Evolutionary conservation across 805 yeast genomes (phyloP).

Genomic region (Kluyveromyces dobzhanskii): DNA sequence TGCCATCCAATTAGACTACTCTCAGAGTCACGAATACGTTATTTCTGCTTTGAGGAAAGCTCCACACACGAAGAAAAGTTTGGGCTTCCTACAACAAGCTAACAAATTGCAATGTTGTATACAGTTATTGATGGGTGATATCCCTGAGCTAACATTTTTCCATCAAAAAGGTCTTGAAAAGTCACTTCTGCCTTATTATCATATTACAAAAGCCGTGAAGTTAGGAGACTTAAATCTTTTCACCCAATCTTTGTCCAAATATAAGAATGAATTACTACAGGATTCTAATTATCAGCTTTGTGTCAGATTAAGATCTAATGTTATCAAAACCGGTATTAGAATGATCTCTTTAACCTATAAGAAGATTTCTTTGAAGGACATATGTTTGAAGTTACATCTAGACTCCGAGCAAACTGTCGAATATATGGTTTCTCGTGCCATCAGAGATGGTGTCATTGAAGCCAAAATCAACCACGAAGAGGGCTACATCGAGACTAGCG

Average conservation of each 20-base stretch:
- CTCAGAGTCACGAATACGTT: slow-evolving; percentile 81
- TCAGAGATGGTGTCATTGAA: slow-evolving; percentile 94
- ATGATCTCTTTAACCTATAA: slow-evolving; percentile 87
- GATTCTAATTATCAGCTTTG: slow-evolving; percentile 84
- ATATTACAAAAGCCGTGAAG: slow-evolving; percentile 85
- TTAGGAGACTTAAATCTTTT: slow-evolving; percentile 82
- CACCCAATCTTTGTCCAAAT: slow-evolving; percentile 56
- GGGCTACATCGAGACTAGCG: slow-evolving; percentile 88
- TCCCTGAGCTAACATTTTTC: slow-evolving; percentile 83
- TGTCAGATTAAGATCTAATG: slow-evolving; percentile 87
- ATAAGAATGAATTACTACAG: slow-evolving; percentile 50
- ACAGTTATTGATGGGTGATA: slow-evolving; percentile 92
- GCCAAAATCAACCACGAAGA: slow-evolving; percentile 85
- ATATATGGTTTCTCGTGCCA: slow-evolving; percentile 93
- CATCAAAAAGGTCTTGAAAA: slow-evolving; percentile 51
- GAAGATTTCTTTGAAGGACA: slow-evolving; percentile 83
- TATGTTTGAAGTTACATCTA: slow-evolving; percentile 82
- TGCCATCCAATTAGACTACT: slow-evolving; percentile 87
- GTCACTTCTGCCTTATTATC: slow-evolving; percentile 71
- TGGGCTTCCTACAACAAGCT: slow-evolving; percentile 84
- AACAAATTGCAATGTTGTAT: slow-evolving; percentile 81
- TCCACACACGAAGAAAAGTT: slow-evolving; percentile 78
- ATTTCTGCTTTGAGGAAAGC: slow-evolving; percentile 95
- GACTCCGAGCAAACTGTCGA: slow-evolving; percentile 96
- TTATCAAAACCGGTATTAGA: slow-evolving; percentile 94